Evolutionary conservation across 208 protist species (phyloP).

Genomic region (Crithidia acanthocephali): DNA sequence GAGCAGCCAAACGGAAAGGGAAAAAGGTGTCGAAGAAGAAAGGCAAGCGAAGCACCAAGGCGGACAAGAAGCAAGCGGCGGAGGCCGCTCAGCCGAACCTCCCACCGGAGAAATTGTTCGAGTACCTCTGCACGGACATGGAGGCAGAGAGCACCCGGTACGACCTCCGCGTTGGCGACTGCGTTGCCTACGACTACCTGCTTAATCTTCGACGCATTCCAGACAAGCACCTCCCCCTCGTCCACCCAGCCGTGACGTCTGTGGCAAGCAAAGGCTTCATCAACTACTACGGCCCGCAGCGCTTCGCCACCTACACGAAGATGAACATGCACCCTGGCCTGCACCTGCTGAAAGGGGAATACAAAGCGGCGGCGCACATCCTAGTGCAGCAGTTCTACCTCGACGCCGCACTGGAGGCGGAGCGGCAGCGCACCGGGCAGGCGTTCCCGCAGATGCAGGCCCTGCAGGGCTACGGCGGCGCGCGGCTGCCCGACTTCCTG

Average conservation of each 20-base stretch:
- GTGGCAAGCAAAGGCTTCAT: slow-evolving; percentile 85
- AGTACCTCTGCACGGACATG: slow-evolving; percentile 84
- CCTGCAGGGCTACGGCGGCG: slow-evolving; percentile 45
- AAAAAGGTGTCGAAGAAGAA: slow-evolving; percentile 38
- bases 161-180: slow-evolving; percentile 70
- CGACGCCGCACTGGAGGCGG: slow-evolving; percentile 68
- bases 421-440: slow-evolving; percentile 58
- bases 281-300: slow-evolving; percentile 86
- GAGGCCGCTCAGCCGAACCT: slow-evolving; percentile 25
- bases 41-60: slow-evolving; percentile 12
- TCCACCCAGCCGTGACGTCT: slow-evolving; percentile 65
- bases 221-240: slow-evolving; percentile 55
- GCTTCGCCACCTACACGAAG: slow-evolving; percentile 81
- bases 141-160: slow-evolving; percentile 64
- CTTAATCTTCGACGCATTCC: slow-evolving; percentile 76
- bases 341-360: slow-evolving; percentile 84
- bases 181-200: slow-evolving; percentile 70
- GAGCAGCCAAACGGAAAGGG: slow-evolving; percentile 15
- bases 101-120: slow-evolving; percentile 77
- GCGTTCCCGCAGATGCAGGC: slow-evolving; percentile 47
- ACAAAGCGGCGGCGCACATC: slow-evolving; percentile 78
- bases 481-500: slow-evolving; percentile 58
- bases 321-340: slow-evolving; percentile 89
- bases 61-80: slow-evolving; percentile 16
- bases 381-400: slow-evolving; percentile 91